Conservation (phyloP, 2,329 filamentous ascomycete genomes). For the Periglandula ipomoeae region DNA sequence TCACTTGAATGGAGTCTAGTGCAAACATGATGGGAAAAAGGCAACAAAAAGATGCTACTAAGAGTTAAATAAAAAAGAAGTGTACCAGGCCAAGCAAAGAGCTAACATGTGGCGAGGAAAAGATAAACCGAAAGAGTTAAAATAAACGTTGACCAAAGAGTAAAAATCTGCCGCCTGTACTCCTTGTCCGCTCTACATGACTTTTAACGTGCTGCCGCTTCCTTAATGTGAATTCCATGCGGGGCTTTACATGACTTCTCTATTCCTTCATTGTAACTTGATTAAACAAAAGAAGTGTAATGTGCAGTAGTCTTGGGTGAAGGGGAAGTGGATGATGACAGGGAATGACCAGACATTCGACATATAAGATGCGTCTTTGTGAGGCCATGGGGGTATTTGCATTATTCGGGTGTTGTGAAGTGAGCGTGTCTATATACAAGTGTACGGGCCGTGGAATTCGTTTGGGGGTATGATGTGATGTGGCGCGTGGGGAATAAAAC, state of each 20-base stretch:
- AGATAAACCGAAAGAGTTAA: slow-evolving; percentile 13
- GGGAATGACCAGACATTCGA: neutral
- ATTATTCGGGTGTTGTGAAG: slow-evolving; percentile 28
- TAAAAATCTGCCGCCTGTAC: slow-evolving; percentile 25
- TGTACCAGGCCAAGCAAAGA: neutral
- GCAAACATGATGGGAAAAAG: slow-evolving; percentile 11
- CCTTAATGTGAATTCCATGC: slow-evolving; percentile 15
- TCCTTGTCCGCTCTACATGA: slow-evolving; percentile 34
- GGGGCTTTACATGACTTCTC: slow-evolving; percentile 32
- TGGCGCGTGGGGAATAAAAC: neutral
- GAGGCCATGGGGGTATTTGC: slow-evolving; percentile 24
- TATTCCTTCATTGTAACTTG: slow-evolving; percentile 27
- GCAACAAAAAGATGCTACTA: slow-evolving; percentile 14
- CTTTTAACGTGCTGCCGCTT: slow-evolving; percentile 27
- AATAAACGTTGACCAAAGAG: slow-evolving; percentile 12
- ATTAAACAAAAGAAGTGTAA: slow-evolving; percentile 15
- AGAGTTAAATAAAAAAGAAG: slow-evolving; percentile 9
- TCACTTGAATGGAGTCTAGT: slow-evolving; percentile 26
- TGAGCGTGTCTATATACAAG: slow-evolving; percentile 26
- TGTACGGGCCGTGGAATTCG: slow-evolving; percentile 28
- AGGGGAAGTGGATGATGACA: slow-evolving; percentile 1
- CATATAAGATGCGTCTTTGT: neutral
- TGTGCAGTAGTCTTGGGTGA: slow-evolving; percentile 3
- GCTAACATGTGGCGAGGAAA: neutral
- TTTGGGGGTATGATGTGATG: slow-evolving; percentile 21